Conservation (phyloP, 441 rosid genomes). For the Populus hybrid region DNA sequence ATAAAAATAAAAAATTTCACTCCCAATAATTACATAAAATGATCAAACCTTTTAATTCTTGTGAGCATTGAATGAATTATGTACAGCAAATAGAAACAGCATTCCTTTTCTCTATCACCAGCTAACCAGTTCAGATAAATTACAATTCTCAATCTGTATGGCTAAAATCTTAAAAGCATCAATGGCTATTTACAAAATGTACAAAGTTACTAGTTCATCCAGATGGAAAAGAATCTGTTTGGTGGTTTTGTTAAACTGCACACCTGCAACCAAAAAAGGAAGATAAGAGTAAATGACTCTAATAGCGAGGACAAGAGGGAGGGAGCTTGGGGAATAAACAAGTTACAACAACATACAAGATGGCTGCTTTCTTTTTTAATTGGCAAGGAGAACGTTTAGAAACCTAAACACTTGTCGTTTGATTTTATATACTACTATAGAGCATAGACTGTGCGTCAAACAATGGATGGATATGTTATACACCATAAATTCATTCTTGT, state of each 20-base stretch:
- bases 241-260: constrained; percentile 26
- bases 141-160: constrained; percentile 26
- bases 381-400: neutral
- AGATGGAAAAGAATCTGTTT: constrained; percentile 35
- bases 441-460: neutral
- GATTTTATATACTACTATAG: neutral
- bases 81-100: constrained; percentile 19
- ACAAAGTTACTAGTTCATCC: constrained; percentile 30
- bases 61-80: constrained; percentile 3
- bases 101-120: too few relatives aligned
- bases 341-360: neutral
- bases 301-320: neutral
- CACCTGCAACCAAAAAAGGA: constrained; percentile 38
- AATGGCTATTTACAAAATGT: neutral
- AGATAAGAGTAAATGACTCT: neutral
- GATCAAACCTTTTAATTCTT: neutral
- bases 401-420: neutral
- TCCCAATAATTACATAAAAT: neutral
- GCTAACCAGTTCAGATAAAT: neutral
- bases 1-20: neutral
- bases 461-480: neutral
- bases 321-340: neutral
- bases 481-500: neutral
- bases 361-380: neutral
- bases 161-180: neutral